Base-by-base conservation (phyloP, 169 alveolate species). In the Plasmodium blacklocki region DNA sequence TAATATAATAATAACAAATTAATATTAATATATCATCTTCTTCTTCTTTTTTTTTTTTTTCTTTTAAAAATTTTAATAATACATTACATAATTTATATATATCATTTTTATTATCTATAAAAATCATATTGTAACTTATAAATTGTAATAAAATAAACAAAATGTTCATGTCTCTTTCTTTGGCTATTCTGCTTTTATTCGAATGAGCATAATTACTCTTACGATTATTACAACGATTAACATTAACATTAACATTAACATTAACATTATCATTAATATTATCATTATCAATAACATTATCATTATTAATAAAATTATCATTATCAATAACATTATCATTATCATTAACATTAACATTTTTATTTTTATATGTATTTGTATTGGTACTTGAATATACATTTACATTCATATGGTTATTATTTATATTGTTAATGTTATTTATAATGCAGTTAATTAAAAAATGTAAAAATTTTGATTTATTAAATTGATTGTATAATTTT, bases 71-170 rank as follows among this genome's bases (percentile, higher is more conserved):
- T 83, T 83, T 83, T n/a, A 83, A 8, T 59, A 83, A 58, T 32
- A 32, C 54, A 58, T 50, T 68, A 14, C 70, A 63, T 70, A 83
- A 72, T 72, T 83, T 83, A 54, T 68, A 83, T 15, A 70, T 67
- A 29, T 83, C 91, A 14, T 67, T 83, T 83, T 83, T 83, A 19
- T 83, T 83, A 15, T 83, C 91, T 45, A 83, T 70, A 58, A 67
- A 83, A 21, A 67, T 56, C 3, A 70, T 70, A 12, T 67, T 64
- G 52, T 83, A 83, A 63, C 91, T 83, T 21, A 83, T 18, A 8
- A 83, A 70, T 62, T 83, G 91, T 47, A 83, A 73, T 50, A 83
- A 72, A 11, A 70, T 43, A 59, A 83, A 68, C 56, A 83, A 23
- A 52, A 68, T 62, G 64, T 60, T 83, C 60, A 14, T 71, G 19